Base-by-base conservation (phyloP, 495 filamentous ascomycete species). In the Neurospora sp. region DNA sequence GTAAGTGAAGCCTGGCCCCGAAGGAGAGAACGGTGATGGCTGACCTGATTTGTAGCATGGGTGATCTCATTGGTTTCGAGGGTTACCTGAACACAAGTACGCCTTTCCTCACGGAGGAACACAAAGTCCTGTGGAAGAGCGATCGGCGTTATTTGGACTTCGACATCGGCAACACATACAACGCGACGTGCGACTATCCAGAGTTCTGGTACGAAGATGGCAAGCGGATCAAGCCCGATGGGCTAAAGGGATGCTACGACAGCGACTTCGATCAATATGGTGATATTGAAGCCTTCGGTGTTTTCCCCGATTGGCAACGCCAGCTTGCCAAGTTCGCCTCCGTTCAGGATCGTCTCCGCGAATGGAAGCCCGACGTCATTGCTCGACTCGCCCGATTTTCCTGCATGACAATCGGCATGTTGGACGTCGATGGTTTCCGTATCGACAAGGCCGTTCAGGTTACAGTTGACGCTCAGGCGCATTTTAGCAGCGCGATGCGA, bases 201-300 rank as follows among this genome's bases (percentile, higher is more conserved):
- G 83, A 86, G 10, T 91, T 93, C 76, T 93, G 90, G 88, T 84
- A 85, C 40, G 89, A 91, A 71, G 86, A 86, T 16, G 91, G 91
- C 14, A 83, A 78, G 41, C 84, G 82, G 1, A 83, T 90, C 22
- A 80, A 84, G 40, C 78, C 83, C 27, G 78, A 81, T 44, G 81
- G 87, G 65, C 77, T 90, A 42, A 80, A 84, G 27, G 89, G 89
- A 6, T 92, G 90, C 78, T 89, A 88, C 75, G 78, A 92, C 78
- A 90, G 89, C 75, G 90, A 93, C 39, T 92, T 91, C 73, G 90
- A 92, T 70, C 85, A 91, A 78, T 92, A 90, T 71, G 90, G 90
- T 53, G 89, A 91, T 74, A 87, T 87, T 35, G 89, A 90, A 76
- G 88, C 90, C 16, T 91, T 92, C 73, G 90, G 90, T 72, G 87